These are phyloP conservation scores for Talaromyces trachyspermus DNA, from an alignment of 495 filamentous ascomycete species.

Conservation along the genomic window DNA sequence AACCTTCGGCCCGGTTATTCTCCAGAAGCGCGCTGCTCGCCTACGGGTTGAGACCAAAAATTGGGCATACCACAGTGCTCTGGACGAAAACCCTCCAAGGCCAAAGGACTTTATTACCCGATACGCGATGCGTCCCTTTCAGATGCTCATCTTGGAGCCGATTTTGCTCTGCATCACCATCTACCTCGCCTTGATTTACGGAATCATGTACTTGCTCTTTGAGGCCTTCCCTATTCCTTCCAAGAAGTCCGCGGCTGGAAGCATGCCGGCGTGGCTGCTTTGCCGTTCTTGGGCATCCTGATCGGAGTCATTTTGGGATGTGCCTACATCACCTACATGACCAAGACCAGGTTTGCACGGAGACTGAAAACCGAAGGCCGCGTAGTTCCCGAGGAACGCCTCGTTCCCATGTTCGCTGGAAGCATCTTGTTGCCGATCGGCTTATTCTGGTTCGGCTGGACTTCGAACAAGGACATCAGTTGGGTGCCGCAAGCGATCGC, in stretches of 20 bases:
- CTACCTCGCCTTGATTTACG: slow-evolving; percentile 49
- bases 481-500: slow-evolving; percentile 46
- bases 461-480: slow-evolving; percentile 30
- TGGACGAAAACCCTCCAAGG: slow-evolving; percentile 48
- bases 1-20: slow-evolving; percentile 51
- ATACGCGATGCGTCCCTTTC: slow-evolving; percentile 53
- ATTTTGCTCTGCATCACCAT: slow-evolving; percentile 49
- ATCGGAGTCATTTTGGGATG: slow-evolving; percentile 47
- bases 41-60: slow-evolving; percentile 56
- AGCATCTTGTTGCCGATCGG: slow-evolving; percentile 48
- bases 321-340: slow-evolving; percentile 39
- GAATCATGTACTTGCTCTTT: slow-evolving; percentile 58
- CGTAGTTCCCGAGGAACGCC: slow-evolving; percentile 50
- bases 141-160: slow-evolving; percentile 53
- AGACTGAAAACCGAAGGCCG: slow-evolving; percentile 40
- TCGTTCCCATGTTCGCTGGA: slow-evolving; percentile 52
- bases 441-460: slow-evolving; percentile 62
- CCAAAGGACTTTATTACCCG: slow-evolving; percentile 36
- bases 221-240: slow-evolving; percentile 53
- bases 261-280: slow-evolving; percentile 35
- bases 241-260: slow-evolving; percentile 44
- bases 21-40: slow-evolving; percentile 47
- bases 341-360: slow-evolving; percentile 45
- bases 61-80: slow-evolving; percentile 49
- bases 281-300: slow-evolving; percentile 54